These are phyloP conservation scores for Saccharomycopsis oosterbeekiorum DNA, from an alignment of 805 yeast genomes.

Conservation along the genomic window DNA sequence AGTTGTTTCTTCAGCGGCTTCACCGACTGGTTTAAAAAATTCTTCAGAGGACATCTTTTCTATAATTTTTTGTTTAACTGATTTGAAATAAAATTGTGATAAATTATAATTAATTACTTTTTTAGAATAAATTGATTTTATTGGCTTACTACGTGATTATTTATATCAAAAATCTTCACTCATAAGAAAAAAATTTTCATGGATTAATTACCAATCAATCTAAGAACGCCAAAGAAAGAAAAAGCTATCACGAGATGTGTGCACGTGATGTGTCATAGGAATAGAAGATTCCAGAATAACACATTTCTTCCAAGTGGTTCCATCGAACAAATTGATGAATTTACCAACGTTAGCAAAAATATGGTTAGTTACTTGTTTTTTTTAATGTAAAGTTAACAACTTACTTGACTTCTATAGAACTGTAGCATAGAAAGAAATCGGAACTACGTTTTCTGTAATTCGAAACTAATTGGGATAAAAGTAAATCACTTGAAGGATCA, in stretches of 20 bases:
- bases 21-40: conserved; percentile 51
- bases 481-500: too few relatives aligned
- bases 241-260: background rate
- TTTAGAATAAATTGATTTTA: background rate
- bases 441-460: too few relatives aligned
- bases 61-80: conserved; percentile 17
- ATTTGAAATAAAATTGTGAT: background rate
- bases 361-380: too few relatives aligned
- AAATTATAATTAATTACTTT: background rate
- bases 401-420: too few relatives aligned
- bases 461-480: too few relatives aligned
- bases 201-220: background rate
- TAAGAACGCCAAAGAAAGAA: background rate
- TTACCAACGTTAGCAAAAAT: too few relatives aligned
- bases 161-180: background rate
- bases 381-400: too few relatives aligned
- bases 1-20: conserved; percentile 35
- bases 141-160: background rate
- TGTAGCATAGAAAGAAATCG: too few relatives aligned
- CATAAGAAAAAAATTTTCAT: background rate
- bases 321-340: background rate
- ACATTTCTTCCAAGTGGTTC: background rate
- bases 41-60: conserved; percentile 23
- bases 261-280: background rate
- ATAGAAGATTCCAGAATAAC: background rate